Evolutionary conservation across 371 early-diverging fungal species (phyloP).

Genomic region (Mortierella sp.): DNA sequence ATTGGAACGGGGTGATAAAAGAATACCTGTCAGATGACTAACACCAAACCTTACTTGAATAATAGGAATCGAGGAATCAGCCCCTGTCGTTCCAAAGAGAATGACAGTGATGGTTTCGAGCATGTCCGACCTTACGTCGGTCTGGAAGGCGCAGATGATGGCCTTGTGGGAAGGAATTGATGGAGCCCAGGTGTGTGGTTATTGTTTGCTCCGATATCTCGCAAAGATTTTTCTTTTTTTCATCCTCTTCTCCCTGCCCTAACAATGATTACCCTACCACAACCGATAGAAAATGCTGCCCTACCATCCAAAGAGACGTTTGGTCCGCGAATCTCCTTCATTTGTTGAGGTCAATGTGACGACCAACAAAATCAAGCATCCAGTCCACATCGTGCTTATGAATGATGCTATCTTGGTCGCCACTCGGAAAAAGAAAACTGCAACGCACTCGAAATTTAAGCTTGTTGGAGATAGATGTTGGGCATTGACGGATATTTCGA

Average conservation of each 20-base stretch:
- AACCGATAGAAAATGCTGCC: conserved; percentile 74
- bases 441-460: conserved; percentile 71
- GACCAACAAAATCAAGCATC: conserved; percentile 77
- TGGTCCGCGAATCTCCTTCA: conserved; percentile 82
- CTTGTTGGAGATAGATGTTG: conserved; percentile 87
- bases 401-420: conserved; percentile 86
- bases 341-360: conserved; percentile 83
- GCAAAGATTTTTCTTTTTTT: conserved; percentile 9
- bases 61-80: conserved; percentile 54
- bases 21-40: too few species aligned
- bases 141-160: conserved; percentile 71
- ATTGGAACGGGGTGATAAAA: too few species aligned
- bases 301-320: conserved; percentile 75
- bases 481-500: conserved; percentile 74
- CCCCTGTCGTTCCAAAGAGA: conserved; percentile 54
- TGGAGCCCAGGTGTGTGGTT: conserved; percentile 71
- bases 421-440: conserved; percentile 74
- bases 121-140: conserved; percentile 64
- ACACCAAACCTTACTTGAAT: not conserved
- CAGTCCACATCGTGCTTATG: conserved; percentile 81
- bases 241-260: not conserved
- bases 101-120: conserved; percentile 55
- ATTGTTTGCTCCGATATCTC: not conserved
- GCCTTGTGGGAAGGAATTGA: conserved; percentile 82
- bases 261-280: not conserved